phyloP scores from a whole-genome alignment of 108 stramenopile genomes.

The Skeletonema menzelii region DNA sequence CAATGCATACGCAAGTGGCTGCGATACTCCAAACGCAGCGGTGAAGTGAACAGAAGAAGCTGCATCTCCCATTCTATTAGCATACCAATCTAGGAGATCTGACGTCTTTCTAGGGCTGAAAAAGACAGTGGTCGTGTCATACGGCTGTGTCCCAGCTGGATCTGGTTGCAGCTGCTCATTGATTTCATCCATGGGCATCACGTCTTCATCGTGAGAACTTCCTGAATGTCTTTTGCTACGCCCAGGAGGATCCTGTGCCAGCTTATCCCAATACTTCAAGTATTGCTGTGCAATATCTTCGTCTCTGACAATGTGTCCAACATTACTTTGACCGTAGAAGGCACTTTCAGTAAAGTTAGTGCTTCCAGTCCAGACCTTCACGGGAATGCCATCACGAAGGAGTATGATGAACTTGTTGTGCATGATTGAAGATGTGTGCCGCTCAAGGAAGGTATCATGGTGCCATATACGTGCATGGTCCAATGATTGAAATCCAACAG shows the following conservation, averaged over 20 bases:
- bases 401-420: constrained; percentile 51
- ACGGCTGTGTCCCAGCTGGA: constrained; percentile 8
- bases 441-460: constrained; percentile 41
- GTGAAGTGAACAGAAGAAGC: constrained; percentile 23
- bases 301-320: constrained; percentile 41
- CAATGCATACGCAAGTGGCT: constrained; percentile 26
- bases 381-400: constrained; percentile 9
- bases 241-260: constrained; percentile 30
- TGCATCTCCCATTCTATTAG: constrained; percentile 32
- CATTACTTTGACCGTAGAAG: constrained; percentile 32
- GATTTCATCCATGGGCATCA: constrained; percentile 27
- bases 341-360: constrained; percentile 41
- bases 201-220: background rate
- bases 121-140: constrained; percentile 20
- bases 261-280: constrained; percentile 28
- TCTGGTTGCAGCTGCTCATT: constrained; percentile 31
- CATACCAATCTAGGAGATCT: constrained; percentile 37
- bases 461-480: constrained; percentile 35
- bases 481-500: constrained; percentile 29
- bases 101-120: constrained; percentile 42
- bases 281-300: constrained; percentile 18
- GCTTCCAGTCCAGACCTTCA: constrained; percentile 34
- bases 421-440: constrained; percentile 41
- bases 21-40: constrained; percentile 37
- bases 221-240: constrained; percentile 5